These are phyloP conservation scores for Rhynchospora pubera DNA, from an alignment of 176 grass and related monocot genomes.

Conservation along the genomic window DNA sequence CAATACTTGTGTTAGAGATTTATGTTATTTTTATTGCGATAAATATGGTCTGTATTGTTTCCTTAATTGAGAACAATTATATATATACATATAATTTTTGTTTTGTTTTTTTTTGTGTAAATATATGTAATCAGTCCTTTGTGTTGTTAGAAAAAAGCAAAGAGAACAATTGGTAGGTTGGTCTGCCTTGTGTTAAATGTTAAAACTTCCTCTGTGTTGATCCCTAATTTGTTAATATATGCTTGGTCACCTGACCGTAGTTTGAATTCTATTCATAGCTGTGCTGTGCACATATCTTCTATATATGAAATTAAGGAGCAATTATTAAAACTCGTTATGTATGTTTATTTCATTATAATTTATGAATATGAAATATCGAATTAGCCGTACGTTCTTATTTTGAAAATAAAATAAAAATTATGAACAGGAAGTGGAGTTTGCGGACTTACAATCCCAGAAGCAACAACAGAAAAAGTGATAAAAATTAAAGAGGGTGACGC, in stretches of 20 bases:
- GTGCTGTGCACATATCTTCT: background rate
- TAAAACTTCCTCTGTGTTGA: no score
- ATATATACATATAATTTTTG: no score
- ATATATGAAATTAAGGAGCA: background rate
- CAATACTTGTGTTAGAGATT: no score
- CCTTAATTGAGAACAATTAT: no score
- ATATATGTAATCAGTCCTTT: background rate
- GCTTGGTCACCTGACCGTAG: no score
- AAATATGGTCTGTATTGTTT: no score
- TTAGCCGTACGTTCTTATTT: background rate
- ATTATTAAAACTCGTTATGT: background rate
- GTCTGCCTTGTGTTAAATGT: no score
- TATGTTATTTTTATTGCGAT: background rate
- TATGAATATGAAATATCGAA: background rate
- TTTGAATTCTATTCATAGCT: background rate
- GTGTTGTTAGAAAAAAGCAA: background rate
- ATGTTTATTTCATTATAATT: background rate
- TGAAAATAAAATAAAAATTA: background rate
- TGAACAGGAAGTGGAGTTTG: background rate
- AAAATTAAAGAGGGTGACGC: slow-evolving; percentile 68
- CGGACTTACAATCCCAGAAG: background rate
- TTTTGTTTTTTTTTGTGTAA: background rate
- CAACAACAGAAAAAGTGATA: slow-evolving; percentile 62
- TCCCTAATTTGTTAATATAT: no score
- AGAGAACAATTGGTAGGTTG: background rate